Evolutionary conservation across 202 grass and related monocot genomes (phyloP).

Genomic region (Hordeum pubiflorum): DNA sequence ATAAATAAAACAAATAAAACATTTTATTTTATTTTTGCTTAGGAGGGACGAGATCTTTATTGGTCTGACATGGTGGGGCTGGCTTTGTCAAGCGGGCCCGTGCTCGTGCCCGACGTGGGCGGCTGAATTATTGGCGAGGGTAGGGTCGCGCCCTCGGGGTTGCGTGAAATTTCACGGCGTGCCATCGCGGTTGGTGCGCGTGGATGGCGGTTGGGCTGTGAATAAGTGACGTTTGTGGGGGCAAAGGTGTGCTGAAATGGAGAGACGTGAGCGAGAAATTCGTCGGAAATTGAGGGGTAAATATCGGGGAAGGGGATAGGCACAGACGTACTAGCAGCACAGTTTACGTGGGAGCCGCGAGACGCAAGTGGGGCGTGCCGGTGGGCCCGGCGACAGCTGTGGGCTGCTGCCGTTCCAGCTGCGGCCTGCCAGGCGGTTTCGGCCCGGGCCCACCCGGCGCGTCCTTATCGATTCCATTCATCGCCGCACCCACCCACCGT

Average conservation of each 20-base stretch:
- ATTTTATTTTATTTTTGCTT: too few species aligned
- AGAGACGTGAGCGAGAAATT: background rate
- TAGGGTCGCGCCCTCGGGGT: rapidly evolving
- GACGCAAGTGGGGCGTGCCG: conserved; percentile 23
- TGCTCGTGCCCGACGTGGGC: background rate
- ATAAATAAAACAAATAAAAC: too few species aligned
- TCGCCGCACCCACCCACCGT: background rate
- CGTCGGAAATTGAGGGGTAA: background rate
- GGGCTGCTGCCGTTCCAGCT: conserved; percentile 8
- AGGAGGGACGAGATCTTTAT: too few species aligned
- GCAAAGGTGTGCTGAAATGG: background rate
- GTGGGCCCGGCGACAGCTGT: conserved; percentile 22
- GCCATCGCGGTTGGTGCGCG: background rate
- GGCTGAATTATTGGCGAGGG: conserved; percentile 1
- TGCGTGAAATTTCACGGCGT: background rate
- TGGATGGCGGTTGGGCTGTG: background rate
- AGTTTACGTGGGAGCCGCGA: conserved; percentile 30
- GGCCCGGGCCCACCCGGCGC: background rate
- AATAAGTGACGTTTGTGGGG: background rate
- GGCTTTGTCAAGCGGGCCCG: conserved; percentile 17
- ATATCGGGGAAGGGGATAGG: background rate
- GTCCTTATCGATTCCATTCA: conserved; percentile 15
- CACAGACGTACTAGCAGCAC: background rate
- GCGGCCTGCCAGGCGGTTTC: conserved; percentile 35
- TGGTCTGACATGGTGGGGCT: background rate